phyloP scores from a whole-genome alignment of 2,329 filamentous ascomycete genomes.

The Pseudogymnoascus sp. region DNA sequence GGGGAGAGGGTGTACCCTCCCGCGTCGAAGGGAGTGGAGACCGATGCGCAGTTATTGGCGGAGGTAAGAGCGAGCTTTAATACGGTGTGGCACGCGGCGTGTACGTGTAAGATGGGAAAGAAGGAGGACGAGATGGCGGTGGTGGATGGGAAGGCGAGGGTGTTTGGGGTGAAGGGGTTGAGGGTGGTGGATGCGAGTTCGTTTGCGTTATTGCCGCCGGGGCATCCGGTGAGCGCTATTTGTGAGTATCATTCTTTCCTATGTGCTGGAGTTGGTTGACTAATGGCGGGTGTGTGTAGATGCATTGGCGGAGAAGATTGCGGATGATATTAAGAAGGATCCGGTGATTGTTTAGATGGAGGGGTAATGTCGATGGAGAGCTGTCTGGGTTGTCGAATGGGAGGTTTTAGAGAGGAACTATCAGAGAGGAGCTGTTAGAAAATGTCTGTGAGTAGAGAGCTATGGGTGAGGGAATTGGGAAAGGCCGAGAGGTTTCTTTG shows the following conservation, averaged over 20 bases:
- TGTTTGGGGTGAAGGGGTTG: slow-evolving; percentile 17
- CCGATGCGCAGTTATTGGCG: slow-evolving; percentile 22
- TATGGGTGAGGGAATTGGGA: not conserved
- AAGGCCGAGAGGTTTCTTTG: not conserved
- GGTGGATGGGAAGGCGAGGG: slow-evolving; percentile 15
- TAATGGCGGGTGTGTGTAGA: slow-evolving; percentile 24
- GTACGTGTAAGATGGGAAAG: slow-evolving; percentile 18
- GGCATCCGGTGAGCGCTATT: slow-evolving; percentile 37
- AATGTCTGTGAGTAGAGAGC: not conserved
- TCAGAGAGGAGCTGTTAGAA: not conserved
- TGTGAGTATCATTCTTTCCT: slow-evolving; percentile 27
- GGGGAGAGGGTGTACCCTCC: not conserved
- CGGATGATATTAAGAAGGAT: slow-evolving; percentile 24
- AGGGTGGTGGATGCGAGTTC: slow-evolving; percentile 18
- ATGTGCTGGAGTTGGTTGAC: not conserved
- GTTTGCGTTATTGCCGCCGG: slow-evolving; percentile 30
- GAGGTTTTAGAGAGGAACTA: not conserved
- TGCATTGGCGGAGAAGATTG: slow-evolving; percentile 40
- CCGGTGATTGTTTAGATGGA: not conserved
- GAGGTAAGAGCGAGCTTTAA: slow-evolving; percentile 1
- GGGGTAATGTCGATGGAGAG: not conserved
- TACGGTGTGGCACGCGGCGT: slow-evolving; percentile 13
- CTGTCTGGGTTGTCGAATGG: not conserved
- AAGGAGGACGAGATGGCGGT: slow-evolving; percentile 17
- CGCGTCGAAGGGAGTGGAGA: slow-evolving; percentile 18